phyloP scores from a whole-genome alignment of 2,329 filamentous ascomycete genomes.

The Decorospora gaudefroyi region DNA sequence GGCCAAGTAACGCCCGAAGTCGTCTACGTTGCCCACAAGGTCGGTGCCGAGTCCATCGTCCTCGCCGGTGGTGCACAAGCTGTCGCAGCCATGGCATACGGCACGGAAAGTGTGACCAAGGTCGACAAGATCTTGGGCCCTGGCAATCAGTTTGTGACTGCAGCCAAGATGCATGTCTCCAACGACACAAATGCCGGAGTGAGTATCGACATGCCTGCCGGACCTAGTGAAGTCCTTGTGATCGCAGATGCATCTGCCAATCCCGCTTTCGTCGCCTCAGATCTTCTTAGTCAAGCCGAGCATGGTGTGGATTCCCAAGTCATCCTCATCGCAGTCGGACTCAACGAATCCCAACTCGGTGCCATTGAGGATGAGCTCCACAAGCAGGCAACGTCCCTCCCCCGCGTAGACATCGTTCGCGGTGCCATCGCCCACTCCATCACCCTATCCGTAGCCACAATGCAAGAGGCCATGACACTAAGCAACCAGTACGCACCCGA shows the following conservation, averaged over 20 bases:
- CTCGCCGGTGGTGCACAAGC: slow-evolving; percentile 95
- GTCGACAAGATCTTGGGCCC: slow-evolving; percentile 98
- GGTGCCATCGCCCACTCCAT: slow-evolving; percentile 90
- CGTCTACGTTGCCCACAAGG: slow-evolving; percentile 95
- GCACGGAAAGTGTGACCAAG: slow-evolving; percentile 90
- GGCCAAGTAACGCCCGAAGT: slow-evolving; percentile 94
- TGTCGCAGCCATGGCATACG: slow-evolving; percentile 95
- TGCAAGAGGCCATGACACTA: slow-evolving; percentile 75
- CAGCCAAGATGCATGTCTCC: slow-evolving; percentile 96
- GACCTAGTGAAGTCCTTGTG: slow-evolving; percentile 95
- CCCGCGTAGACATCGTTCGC: slow-evolving; percentile 88
- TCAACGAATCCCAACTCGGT: slow-evolving; percentile 70
- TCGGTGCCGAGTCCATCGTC: slow-evolving; percentile 93
- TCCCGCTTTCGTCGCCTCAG: slow-evolving; percentile 92
- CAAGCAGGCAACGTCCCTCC: slow-evolving; percentile 81
- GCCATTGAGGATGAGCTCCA: slow-evolving; percentile 93
- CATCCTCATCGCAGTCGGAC: slow-evolving; percentile 81
- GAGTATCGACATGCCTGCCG: slow-evolving; percentile 97
- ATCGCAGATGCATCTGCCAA: slow-evolving; percentile 86
- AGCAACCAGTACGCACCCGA: slow-evolving; percentile 97
- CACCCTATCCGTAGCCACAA: slow-evolving; percentile 75
- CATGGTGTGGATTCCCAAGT: slow-evolving; percentile 97
- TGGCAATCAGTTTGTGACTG: slow-evolving; percentile 97
- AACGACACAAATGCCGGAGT: slow-evolving; percentile 97
- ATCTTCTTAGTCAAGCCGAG: slow-evolving; percentile 93